Conservation (phyloP, 1,284 basidiomycete genomes). For the Nidula niveotomentosa region DNA sequence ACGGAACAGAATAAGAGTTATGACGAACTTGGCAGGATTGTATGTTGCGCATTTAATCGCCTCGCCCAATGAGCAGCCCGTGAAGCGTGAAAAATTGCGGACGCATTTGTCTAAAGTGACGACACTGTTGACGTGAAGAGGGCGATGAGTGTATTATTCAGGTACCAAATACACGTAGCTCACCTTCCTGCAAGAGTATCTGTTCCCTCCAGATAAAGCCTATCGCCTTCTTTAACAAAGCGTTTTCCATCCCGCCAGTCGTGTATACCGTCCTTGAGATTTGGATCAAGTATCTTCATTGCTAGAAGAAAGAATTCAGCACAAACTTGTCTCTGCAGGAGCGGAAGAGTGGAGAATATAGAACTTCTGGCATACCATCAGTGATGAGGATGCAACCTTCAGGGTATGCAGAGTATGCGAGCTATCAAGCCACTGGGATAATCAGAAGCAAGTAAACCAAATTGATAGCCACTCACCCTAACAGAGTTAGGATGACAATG, state of each 20-base stretch:
- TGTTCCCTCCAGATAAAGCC: constrained; percentile 82
- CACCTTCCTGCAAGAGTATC: constrained; percentile 86
- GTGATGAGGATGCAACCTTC: constrained; percentile 88
- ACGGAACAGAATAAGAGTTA: constrained; percentile 1
- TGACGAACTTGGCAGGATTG: constrained; percentile 72
- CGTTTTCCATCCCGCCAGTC: constrained; percentile 83
- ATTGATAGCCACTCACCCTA: constrained; percentile 46
- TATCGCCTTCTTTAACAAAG: constrained; percentile 80
- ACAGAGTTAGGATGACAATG: constrained; percentile 92
- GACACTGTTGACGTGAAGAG: constrained; percentile 43
- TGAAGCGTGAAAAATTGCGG: constrained; percentile 81
- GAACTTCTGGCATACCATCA: constrained; percentile 56
- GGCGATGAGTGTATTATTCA: background rate
- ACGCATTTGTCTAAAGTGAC: constrained; percentile 83
- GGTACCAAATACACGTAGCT: constrained; percentile 10
- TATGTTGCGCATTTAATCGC: constrained; percentile 84
- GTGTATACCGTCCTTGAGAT: constrained; percentile 80
- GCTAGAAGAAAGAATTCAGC: constrained; percentile 39
- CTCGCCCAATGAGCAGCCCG: constrained; percentile 78
- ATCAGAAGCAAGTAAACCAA: background rate
- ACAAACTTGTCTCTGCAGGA: background rate
- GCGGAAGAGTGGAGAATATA: background rate
- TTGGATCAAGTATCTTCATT: constrained; percentile 86
- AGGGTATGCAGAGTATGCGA: constrained; percentile 82
- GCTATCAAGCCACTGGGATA: constrained; percentile 32